Conservation (phyloP, 495 filamentous ascomycete genomes). For the Trichoderma parareesei region DNA sequence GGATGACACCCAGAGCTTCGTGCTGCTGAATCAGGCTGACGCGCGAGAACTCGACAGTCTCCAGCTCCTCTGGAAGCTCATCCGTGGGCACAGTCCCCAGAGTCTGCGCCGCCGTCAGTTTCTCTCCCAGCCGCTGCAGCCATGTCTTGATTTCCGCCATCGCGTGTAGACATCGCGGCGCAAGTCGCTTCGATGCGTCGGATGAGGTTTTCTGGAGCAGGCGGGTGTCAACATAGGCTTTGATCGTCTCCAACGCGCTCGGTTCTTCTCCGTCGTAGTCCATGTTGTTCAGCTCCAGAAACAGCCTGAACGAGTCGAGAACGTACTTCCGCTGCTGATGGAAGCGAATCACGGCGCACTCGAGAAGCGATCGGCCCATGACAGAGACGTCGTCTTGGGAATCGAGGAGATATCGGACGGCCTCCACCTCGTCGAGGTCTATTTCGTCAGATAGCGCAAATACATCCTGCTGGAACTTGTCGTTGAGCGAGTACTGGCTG, state of each 20-base stretch:
- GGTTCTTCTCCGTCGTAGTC: constrained; percentile 39
- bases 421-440: constrained; percentile 80
- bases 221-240: constrained; percentile 28
- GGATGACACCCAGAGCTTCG: constrained; percentile 70
- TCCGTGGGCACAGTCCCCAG: constrained; percentile 50
- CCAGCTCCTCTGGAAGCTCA: constrained; percentile 58
- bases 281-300: constrained; percentile 56
- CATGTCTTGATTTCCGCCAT: constrained; percentile 68
- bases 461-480: constrained; percentile 72
- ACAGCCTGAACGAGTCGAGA: constrained; percentile 72
- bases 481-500: constrained; percentile 71
- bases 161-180: constrained; percentile 58
- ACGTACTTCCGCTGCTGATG: constrained; percentile 71
- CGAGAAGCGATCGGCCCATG: constrained; percentile 59
- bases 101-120: constrained; percentile 58
- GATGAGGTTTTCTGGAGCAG: constrained; percentile 22
- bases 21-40: constrained; percentile 73
- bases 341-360: constrained; percentile 73
- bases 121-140: constrained; percentile 63
- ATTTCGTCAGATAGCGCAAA: constrained; percentile 77
- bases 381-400: constrained; percentile 55
- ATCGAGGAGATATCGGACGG: constrained; percentile 62
- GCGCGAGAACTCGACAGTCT: constrained; percentile 66
- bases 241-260: constrained; percentile 19
- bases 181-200: constrained; percentile 36